Percentiles rank a stretch among this genome's conserved stretches.
Evolutionary conservation across 75 land plant species (phyloP).

Genomic region (Pinus tabuliformis): DNA sequence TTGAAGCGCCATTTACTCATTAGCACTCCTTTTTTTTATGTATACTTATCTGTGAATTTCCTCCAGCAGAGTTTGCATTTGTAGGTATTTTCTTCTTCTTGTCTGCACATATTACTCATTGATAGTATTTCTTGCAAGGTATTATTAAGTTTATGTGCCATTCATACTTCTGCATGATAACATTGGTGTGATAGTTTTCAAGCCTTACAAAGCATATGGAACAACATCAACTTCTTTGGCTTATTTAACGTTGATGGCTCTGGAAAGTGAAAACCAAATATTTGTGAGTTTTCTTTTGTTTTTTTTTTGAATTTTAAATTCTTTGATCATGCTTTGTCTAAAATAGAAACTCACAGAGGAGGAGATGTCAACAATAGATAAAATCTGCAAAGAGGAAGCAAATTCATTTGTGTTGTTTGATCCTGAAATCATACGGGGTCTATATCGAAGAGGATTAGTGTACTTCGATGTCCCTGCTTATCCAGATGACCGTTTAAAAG

Average conservation of each 20-base stretch:
- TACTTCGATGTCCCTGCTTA: constrained; percentile 98
- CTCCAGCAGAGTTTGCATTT: constrained; percentile 1
- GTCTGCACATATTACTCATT: background rate
- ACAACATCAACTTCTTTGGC: background rate
- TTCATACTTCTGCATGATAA: background rate
- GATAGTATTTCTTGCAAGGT: background rate
- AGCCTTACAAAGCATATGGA: background rate
- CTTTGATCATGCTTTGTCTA: background rate
- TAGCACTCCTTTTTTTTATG: background rate
- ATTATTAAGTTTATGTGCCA: background rate
- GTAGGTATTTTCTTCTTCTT: background rate
- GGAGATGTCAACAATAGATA: constrained; percentile 88
- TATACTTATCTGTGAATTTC: background rate
- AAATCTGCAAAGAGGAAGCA: constrained; percentile 91
- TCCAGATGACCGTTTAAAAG: constrained; percentile 99
- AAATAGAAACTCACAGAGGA: constrained; percentile 91
- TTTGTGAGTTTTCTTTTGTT: background rate
- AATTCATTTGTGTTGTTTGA: constrained; percentile 87
- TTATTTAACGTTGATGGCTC: background rate
- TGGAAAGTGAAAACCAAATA: background rate
- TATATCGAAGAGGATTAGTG: constrained; percentile 77
- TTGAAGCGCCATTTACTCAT: background rate
- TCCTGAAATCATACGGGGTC: constrained; percentile 70
- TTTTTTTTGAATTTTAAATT: constrained; percentile 1
- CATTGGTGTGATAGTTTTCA: background rate